A percentile compares a stretch with the other conserved stretches of the same genome.
Conservation (phyloP, 352 stramenopile species). For the Pythium oligandrum region DNA sequence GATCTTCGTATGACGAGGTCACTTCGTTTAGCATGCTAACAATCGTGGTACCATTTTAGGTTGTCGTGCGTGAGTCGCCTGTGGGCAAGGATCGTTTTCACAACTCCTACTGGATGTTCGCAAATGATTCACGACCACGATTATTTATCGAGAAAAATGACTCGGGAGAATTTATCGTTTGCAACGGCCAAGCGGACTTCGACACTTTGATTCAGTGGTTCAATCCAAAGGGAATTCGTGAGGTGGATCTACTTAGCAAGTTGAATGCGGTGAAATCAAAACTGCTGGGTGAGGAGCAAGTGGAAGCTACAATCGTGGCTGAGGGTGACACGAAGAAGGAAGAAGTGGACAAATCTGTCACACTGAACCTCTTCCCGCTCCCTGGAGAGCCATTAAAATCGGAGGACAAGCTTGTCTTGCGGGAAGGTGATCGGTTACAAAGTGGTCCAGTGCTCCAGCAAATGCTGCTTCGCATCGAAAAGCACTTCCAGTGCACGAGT, state of each 20-base stretch:
- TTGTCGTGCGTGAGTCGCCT: constrained; percentile 65
- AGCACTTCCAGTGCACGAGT: constrained; percentile 51
- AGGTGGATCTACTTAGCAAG: constrained; percentile 56
- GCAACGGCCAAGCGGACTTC: constrained; percentile 36
- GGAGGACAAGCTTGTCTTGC: constrained; percentile 40
- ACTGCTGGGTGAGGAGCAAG: constrained; percentile 8
- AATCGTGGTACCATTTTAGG: not conserved
- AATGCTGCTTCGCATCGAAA: constrained; percentile 58
- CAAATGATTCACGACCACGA: constrained; percentile 47
- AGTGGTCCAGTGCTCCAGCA: constrained; percentile 39
- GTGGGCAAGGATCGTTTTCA: constrained; percentile 72
- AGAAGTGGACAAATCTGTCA: constrained; percentile 16
- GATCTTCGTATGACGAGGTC: not conserved
- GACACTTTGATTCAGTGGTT: constrained; percentile 54
- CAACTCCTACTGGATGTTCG: constrained; percentile 79
- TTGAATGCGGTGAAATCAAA: constrained; percentile 32
- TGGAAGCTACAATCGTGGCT: constrained; percentile 10
- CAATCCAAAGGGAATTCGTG: constrained; percentile 69
- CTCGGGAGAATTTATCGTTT: constrained; percentile 54
- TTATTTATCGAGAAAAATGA: constrained; percentile 70
- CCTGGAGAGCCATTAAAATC: constrained; percentile 42
- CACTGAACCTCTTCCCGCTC: constrained; percentile 62
- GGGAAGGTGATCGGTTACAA: constrained; percentile 34
- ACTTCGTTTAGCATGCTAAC: too few relatives aligned
- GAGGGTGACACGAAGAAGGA: constrained; percentile 14